Percentiles rank a stretch among this genome's conserved stretches.
These are phyloP conservation scores for Calocybe gangraenosa DNA, from an alignment of 768 basidiomycete genomes.

Conservation along the genomic window DNA sequence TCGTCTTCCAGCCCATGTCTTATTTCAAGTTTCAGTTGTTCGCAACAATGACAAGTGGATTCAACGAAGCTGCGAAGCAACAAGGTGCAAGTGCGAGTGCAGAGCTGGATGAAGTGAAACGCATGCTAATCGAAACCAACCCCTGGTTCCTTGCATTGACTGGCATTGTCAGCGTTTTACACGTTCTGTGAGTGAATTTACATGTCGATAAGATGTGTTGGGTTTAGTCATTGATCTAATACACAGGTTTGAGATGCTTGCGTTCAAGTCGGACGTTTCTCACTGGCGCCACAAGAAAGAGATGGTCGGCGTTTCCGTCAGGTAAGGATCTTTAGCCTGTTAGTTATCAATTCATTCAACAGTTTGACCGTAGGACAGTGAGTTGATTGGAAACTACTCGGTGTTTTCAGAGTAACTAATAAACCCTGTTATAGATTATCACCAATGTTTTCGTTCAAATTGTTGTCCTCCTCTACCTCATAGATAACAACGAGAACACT, in stretches of 20 bases:
- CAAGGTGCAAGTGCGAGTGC: constrained; percentile 56
- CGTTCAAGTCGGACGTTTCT: constrained; percentile 91
- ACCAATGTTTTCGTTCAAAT: constrained; percentile 94
- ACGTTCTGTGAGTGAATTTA: constrained; percentile 63
- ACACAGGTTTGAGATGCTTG: constrained; percentile 86
- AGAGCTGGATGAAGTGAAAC: constrained; percentile 93
- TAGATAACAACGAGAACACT: constrained; percentile 94
- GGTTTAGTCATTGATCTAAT: not conserved
- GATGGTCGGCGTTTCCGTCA: constrained; percentile 90
- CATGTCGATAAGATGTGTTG: constrained; percentile 7
- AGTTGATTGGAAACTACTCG: not conserved
- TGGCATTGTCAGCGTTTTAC: constrained; percentile 79
- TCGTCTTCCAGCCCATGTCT: constrained; percentile 83
- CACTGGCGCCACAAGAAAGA: constrained; percentile 96
- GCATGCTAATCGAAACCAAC: constrained; percentile 87
- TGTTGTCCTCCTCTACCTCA: constrained; percentile 86
- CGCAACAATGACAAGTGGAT: constrained; percentile 79
- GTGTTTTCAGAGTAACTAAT: constrained; percentile 12
- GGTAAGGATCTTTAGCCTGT: constrained; percentile 40
- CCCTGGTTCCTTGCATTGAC: constrained; percentile 87
- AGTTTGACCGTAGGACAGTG: constrained; percentile 47
- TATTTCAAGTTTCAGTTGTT: constrained; percentile 87
- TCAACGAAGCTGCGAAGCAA: constrained; percentile 81
- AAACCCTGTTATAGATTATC: constrained; percentile 45
- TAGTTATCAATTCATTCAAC: constrained; percentile 1